Evolutionary conservation across 106 monocot genomes (phyloP).

Genomic region (Dioscorea alata): DNA sequence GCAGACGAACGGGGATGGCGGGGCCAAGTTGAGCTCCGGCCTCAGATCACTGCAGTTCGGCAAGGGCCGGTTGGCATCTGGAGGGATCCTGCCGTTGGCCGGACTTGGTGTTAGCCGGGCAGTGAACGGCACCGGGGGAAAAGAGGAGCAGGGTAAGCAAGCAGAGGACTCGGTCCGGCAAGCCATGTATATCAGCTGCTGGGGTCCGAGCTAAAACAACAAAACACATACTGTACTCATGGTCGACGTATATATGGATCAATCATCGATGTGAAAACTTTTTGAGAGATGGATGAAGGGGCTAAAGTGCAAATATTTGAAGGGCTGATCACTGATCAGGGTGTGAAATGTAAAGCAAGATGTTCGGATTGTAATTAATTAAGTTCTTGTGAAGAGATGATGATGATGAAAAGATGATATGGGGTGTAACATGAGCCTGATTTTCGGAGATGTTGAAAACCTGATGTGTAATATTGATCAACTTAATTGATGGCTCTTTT

Average conservation of each 20-base stretch:
- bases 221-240: background rate
- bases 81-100: background rate
- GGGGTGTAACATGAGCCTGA: background rate
- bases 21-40: background rate
- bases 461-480: no score
- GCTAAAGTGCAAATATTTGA: background rate
- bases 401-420: background rate
- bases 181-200: constrained; percentile 29
- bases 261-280: background rate
- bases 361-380: background rate
- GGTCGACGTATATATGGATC: background rate
- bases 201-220: constrained; percentile 12
- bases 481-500: no score
- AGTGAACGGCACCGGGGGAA: background rate
- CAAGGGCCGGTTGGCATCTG: background rate
- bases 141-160: background rate
- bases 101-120: background rate
- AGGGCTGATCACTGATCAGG: background rate
- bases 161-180: constrained; percentile 18
- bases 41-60: background rate
- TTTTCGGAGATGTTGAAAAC: no score
- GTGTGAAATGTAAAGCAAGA: background rate
- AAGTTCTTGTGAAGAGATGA: background rate
- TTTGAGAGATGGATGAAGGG: background rate
- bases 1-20: constrained; percentile 9